Conservation (phyloP, 768 basidiomycete species). For the Mycena venus region DNA sequence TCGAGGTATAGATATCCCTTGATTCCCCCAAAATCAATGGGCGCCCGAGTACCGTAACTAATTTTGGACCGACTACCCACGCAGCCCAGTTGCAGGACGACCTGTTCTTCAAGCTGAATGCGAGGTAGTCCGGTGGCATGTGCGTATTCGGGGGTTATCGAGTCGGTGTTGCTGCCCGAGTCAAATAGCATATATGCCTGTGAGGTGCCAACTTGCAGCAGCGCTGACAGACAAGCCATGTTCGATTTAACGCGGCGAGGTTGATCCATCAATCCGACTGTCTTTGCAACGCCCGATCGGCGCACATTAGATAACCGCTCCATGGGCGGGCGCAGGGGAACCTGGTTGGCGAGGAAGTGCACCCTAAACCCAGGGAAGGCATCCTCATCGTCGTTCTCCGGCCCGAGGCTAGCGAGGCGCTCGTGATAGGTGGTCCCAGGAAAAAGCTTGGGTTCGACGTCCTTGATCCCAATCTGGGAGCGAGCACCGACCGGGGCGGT, state of each 20-base stretch:
- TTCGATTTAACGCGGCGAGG: neutral
- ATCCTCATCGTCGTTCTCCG: neutral
- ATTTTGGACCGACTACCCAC: neutral
- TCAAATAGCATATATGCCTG: constrained; percentile 32
- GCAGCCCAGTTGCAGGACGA: neutral
- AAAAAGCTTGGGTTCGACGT: neutral
- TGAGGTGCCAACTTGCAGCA: too few species aligned
- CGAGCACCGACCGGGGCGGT: neutral
- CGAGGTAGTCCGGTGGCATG: too few species aligned
- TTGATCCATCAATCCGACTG: neutral
- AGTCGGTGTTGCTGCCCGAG: neutral
- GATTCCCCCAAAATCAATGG: neutral
- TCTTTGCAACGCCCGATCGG: neutral
- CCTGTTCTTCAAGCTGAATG: neutral
- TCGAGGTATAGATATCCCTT: neutral
- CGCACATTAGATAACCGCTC: neutral
- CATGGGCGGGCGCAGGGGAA: neutral
- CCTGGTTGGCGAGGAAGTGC: neutral
- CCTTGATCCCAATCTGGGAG: neutral
- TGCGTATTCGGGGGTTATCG: neutral
- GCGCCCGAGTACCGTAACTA: neutral
- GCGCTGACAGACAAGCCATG: neutral
- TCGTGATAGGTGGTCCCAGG: neutral
- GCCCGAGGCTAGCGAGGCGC: neutral
- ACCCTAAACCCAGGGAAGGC: neutral